Evolutionary conservation across 441 rosid genomes (phyloP), one percentile per base, ranked within the genome.

Genomic region (Pelargonium cotyledonis): DNA sequence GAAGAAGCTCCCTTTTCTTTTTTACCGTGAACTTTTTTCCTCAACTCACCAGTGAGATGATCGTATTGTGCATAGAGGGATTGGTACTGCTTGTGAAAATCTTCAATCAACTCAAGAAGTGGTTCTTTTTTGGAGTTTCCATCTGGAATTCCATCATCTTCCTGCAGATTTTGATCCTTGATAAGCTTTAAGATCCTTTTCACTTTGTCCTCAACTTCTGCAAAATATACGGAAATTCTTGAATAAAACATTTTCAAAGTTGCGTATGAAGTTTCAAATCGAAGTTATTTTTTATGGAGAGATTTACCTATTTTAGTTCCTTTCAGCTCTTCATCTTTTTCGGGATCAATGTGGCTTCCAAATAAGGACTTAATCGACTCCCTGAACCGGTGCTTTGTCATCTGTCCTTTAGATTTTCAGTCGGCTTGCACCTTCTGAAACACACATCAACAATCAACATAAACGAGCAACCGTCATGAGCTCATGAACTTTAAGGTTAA

Each of bases 131-230:
- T 80, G 57, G 88, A 85, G 47, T 77, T 73, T 38, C 72, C 74
- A 5, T 26, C 65, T 64, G 43, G 43, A 40, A 40, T 8, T 8
- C 82, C 80, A 75, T 78, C 85, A 61, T 78, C 82, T 65, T 86
- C 92, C 69, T 78, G 84, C 29, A 62, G 71, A 69, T 84, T 83
- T 69, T 84, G 88, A 70, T 83, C 84, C 61, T 85, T 84, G 75
- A 95, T 71, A 67, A 85, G 85, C 77, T 84, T 84, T 81, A 90
- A 85, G 76, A 95, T 88, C 79, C 79, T 81, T 77, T 80, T 78
- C 66, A 95, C 86, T 62, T 86, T 89, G 69, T 84, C 87, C 63
- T 95, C 97, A 5, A 89, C 80, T 61, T 92, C 99, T 95, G 89
- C 83, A 81, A 21, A 44, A 70, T 73, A 72, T 11, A 65, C 10